A percentile compares a stretch with the other conserved stretches of the same genome.
Evolutionary conservation across 345 rosid species (phyloP).

Genomic region (Eucalyptus globulus): DNA sequence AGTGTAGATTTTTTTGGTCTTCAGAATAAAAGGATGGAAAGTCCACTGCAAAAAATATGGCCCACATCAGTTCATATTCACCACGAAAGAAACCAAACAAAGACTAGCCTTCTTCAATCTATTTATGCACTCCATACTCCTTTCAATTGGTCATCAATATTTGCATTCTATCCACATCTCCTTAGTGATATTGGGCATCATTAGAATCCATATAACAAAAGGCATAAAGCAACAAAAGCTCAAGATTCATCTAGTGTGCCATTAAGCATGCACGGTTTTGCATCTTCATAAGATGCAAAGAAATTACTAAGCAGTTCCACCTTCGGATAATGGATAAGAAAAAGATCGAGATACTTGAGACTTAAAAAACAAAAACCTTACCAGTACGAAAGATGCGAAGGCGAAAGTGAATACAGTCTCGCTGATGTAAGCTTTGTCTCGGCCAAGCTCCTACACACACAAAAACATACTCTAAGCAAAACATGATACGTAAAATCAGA

Average conservation of each 20-base stretch:
- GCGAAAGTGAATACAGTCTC: constrained; percentile 64
- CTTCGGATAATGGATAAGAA: background rate
- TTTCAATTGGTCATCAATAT: background rate
- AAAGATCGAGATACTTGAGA: background rate
- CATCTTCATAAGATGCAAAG: background rate
- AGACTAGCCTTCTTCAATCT: background rate
- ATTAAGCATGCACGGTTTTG: background rate
- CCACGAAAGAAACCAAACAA: background rate
- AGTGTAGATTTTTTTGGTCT: constrained; percentile 94
- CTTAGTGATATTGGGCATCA: background rate
- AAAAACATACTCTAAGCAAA: background rate
- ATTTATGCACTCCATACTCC: background rate
- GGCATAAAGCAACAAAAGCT: background rate
- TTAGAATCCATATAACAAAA: background rate
- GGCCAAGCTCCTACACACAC: constrained; percentile 74
- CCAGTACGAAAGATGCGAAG: constrained; percentile 68
- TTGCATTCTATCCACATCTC: background rate
- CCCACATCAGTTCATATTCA: background rate
- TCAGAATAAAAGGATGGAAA: constrained; percentile 90
- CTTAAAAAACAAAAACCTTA: constrained; percentile 16
- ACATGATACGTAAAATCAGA: background rate
- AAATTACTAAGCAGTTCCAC: background rate
- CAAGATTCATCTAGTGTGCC: background rate
- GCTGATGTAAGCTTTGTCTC: constrained; percentile 85
- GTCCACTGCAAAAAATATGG: constrained; percentile 73